Conservation (phyloP, 78 protist species). For the Dictyostelium brefeldianum region DNA sequence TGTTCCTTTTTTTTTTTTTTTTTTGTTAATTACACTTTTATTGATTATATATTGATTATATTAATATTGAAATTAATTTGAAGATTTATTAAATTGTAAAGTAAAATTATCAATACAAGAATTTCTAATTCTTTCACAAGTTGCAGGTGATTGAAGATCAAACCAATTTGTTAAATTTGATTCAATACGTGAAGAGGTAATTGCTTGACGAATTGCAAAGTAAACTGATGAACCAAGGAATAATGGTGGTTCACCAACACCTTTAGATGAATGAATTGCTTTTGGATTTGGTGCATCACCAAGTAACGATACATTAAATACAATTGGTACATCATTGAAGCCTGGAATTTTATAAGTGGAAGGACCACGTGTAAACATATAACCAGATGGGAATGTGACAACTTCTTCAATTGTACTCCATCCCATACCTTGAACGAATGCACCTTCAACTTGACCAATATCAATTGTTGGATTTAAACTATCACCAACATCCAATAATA, state of each 20-base stretch:
- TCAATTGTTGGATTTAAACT: conserved; percentile 96
- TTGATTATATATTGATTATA: not conserved
- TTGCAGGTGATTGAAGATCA: conserved; percentile 88
- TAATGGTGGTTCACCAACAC: conserved; percentile 96
- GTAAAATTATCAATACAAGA: conserved; percentile 84
- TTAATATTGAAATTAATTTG: not conserved
- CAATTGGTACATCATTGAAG: conserved; percentile 88
- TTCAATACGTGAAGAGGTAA: conserved; percentile 46
- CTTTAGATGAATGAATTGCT: conserved; percentile 92
- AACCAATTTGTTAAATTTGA: conserved; percentile 41
- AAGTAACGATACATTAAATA: conserved; percentile 89
- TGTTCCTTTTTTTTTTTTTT: not conserved
- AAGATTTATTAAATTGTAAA: conserved; percentile 32
- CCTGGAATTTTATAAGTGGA: conserved; percentile 84
- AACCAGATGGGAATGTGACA: conserved; percentile 70
- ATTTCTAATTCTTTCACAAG: conserved; percentile 90
- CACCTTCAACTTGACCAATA: conserved; percentile 96
- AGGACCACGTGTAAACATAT: conserved; percentile 86
- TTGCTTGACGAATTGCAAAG: conserved; percentile 90
- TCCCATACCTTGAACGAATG: conserved; percentile 95
- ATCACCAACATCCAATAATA: conserved; percentile 97
- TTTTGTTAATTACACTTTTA: not conserved
- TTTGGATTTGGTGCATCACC: conserved; percentile 84
- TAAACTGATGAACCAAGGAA: conserved; percentile 89
- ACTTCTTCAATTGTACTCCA: conserved; percentile 93